Percentiles rank a stretch among this genome's conserved stretches.
These are phyloP conservation scores for Pharnaceum exiguum DNA, from an alignment of 148 eudicot genomes.

Conservation along the genomic window DNA sequence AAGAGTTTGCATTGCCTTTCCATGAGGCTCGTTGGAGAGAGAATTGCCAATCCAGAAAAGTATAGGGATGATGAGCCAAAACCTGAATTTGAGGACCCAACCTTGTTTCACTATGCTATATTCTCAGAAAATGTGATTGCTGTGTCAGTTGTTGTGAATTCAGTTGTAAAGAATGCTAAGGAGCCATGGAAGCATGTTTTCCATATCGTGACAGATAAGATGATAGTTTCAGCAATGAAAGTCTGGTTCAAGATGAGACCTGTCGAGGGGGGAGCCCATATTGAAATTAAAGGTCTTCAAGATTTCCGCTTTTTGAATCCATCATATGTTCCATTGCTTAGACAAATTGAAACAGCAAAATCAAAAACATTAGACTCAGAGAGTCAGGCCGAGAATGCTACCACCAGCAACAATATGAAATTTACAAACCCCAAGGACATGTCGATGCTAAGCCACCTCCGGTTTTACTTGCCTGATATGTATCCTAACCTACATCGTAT, in stretches of 20 bases:
- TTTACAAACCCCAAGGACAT: slow-evolving; percentile 50
- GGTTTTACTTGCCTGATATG: slow-evolving; percentile 91
- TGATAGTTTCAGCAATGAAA: slow-evolving; percentile 88
- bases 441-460: slow-evolving; percentile 84
- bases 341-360: slow-evolving; percentile 59
- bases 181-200: slow-evolving; percentile 88
- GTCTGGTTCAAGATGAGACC: slow-evolving; percentile 92
- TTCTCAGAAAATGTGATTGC: slow-evolving; percentile 95
- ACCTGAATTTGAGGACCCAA: slow-evolving; percentile 89
- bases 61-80: slow-evolving; percentile 68
- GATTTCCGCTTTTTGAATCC: slow-evolving; percentile 64
- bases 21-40: slow-evolving; percentile 87
- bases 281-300: slow-evolving; percentile 76
- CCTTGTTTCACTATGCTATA: slow-evolving; percentile 75
- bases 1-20: slow-evolving; percentile 91
- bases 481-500: slow-evolving; percentile 74
- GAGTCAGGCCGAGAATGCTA: slow-evolving; percentile 59
- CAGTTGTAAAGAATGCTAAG: slow-evolving; percentile 65
- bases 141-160: slow-evolving; percentile 83
- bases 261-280: slow-evolving; percentile 63
- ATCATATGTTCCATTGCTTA: slow-evolving; percentile 79
- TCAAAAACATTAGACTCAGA: slow-evolving; percentile 48
- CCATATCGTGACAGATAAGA: slow-evolving; percentile 80
- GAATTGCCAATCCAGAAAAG: slow-evolving; percentile 71
- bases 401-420: slow-evolving; percentile 49